Evolutionary conservation across 2,329 filamentous ascomycete species (phyloP), one percentile per base, ranked within the genome.

Genomic region (Aspergillus novofumigatus): DNA sequence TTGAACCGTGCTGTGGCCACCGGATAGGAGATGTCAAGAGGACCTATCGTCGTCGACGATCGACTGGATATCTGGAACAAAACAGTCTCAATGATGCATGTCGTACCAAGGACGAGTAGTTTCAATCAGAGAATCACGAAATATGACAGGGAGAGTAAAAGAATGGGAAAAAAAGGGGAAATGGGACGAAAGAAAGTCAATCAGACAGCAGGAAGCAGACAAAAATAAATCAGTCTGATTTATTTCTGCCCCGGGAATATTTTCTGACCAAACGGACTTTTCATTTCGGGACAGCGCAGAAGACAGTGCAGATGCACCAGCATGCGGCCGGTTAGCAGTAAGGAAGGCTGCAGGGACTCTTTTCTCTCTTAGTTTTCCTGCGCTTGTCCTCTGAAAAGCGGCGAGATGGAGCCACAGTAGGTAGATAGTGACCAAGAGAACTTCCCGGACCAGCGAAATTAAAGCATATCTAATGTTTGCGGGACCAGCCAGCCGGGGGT

Each of bases 281-380:
- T 61, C 61, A 55, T 58, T 58, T 65, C 61, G 64, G 62, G 51
- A 62, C 52, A 58, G 62, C 60, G 54, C 60, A 67, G 62, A 54
- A 64, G 51, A 55, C 53, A 51, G 54, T 44, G 61, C 58, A 54
- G 57, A 62, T 56, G 54, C 55, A 51, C 63, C 54, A 53, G 56
- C 59, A 61, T 64, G 59, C 53, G 62, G 59, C 58, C 57, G 56
- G 54, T 49, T 51, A 59, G 57, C 47, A 45, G 59, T 47, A 59
- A 63, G 67, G 68, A 62, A 67, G 67, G 69, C 69, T 70, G 69
- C 69, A 72, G 69, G 66, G 65, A 65, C 67, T 64, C 62, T 61
- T 53, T 58, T 63, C 6, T 17, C 58, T 57, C 53, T 53, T 53
- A 54, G 61, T 58, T 61, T 59, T 41, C 42, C 50, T 55, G 51